These are phyloP conservation scores for Tolypocladium pustulatum DNA, from an alignment of 2,329 filamentous ascomycete species.

Conservation along the genomic window DNA sequence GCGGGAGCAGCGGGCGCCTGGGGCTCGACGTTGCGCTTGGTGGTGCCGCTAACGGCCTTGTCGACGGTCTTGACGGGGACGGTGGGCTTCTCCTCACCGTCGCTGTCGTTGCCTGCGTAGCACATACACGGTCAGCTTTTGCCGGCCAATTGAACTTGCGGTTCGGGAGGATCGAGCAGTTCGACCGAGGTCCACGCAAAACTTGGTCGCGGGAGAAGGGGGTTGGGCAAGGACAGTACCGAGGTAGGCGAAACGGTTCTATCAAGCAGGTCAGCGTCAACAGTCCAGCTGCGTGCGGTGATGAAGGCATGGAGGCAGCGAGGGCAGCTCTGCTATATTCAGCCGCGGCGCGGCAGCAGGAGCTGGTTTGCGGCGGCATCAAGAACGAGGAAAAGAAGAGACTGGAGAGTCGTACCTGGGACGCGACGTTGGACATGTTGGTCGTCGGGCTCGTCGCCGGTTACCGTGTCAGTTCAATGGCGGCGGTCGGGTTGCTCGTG, in stretches of 20 bases:
- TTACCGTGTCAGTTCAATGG: conserved; percentile 26
- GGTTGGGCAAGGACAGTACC: conserved; percentile 49
- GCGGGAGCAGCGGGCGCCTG: conserved; percentile 55
- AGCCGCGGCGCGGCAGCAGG: background rate
- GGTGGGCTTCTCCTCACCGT: conserved; percentile 59
- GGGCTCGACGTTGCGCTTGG: conserved; percentile 78
- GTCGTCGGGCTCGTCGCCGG: conserved; percentile 39
- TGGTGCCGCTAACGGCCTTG: conserved; percentile 63
- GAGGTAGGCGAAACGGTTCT: conserved; percentile 99
- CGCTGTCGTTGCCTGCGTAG: conserved; percentile 45
- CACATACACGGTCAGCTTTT: conserved; percentile 5
- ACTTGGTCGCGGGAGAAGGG: conserved; percentile 6
- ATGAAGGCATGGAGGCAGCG: background rate
- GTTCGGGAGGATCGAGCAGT: conserved; percentile 7
- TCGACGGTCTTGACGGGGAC: conserved; percentile 83
- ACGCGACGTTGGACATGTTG: conserved; percentile 50
- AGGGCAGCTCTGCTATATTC: background rate
- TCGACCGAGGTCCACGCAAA: conserved; percentile 1
- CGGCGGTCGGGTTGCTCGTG: conserved; percentile 21
- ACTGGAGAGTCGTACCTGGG: conserved; percentile 37
- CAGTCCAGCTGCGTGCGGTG: background rate
- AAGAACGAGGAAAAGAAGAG: background rate
- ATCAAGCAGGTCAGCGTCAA: conserved; percentile 5
- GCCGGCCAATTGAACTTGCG: background rate
- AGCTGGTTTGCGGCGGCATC: background rate